Base-by-base conservation (phyloP, 202 grass and related monocot species). In the Setaria viridis region DNA sequence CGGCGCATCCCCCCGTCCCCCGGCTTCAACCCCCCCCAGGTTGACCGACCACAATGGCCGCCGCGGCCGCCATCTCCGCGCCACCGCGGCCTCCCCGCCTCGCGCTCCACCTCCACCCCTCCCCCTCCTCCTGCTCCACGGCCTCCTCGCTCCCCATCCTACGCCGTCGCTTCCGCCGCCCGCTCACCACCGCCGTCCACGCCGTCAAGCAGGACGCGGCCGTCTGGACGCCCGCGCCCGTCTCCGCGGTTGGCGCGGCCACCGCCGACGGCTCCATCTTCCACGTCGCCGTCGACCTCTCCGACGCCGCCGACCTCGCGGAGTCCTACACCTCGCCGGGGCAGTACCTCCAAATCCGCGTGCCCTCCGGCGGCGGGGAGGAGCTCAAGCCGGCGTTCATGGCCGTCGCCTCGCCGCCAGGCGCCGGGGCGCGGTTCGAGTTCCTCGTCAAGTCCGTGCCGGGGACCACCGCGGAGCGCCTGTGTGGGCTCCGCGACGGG, bases 371-470 rank as follows among this genome's bases (percentile, higher is more conserved):
- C 46, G 82, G 19, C 0, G 83, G 70, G 12, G 86, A 75, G 2
- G 90, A 84, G 41, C 73, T 87, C 42, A 95, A 98, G 80, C 93
- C 93, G 4, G 88, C 91, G 6, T 95, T 92, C 87, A 80, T 98
- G 83, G 95, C 89, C 78, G 91, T 98, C 70, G 93, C 93, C 0
- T 95, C 95, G 1, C 86, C 93, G 0, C 95, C 95, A 0, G 64
- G 70, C 12, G 65, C 20, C 7, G 82, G 37, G n/a, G 9, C 43
- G 64, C 80, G 30, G 48, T 95, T 98, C 70, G 93, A 95, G 42
- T 98, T 98, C 85, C 67, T 98, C 19, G 76, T 98, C 45, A 95
- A 98, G 87, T 70, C 69, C 70, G 77, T 98, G 15, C 93, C 91
- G 5, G 95, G 89, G 3, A 83, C 95, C 41, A 98, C 95, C 0